A percentile compares a stretch with the other conserved stretches of the same genome.
Conservation (phyloP, 1,139 yeast genomes). For the Wickerhamiella pararugosa region DNA sequence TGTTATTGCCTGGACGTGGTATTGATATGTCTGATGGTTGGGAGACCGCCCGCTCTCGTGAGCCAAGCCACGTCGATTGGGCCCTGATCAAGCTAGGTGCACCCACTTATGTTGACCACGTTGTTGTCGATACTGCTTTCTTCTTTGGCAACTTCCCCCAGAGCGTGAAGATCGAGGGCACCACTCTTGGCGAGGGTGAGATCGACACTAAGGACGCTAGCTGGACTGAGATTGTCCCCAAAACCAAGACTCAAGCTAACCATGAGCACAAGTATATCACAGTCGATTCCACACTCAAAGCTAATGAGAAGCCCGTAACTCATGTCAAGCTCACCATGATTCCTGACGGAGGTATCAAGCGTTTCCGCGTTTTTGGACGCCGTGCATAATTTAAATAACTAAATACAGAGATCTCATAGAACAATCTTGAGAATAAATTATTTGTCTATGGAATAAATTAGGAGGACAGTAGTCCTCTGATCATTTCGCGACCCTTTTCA, state of each 20-base stretch:
- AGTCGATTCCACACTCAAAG: constrained; percentile 8
- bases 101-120: constrained; percentile 33
- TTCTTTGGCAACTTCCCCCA: constrained; percentile 92
- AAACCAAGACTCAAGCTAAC: constrained; percentile 65
- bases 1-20: constrained; percentile 86
- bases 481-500: too few species aligned
- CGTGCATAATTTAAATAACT: constrained; percentile 20
- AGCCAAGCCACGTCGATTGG: constrained; percentile 80
- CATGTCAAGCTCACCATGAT: constrained; percentile 71
- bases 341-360: constrained; percentile 93
- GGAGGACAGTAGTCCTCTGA: too few species aligned
- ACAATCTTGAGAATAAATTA: too few species aligned
- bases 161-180: constrained; percentile 41
- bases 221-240: constrained; percentile 57
- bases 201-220: constrained; percentile 25
- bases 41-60: constrained; percentile 90
- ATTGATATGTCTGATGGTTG: constrained; percentile 95
- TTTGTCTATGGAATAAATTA: too few species aligned
- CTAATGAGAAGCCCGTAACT: constrained; percentile 24
- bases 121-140: constrained; percentile 81
- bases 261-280: constrained; percentile 48
- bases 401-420: not conserved
- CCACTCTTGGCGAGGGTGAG: constrained; percentile 13
- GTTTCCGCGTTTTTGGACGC: constrained; percentile 68
- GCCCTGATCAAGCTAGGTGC: constrained; percentile 68